phyloP scores from a whole-genome alignment of 176 grass and related monocot species.

The Metroxylon sagu region DNA sequence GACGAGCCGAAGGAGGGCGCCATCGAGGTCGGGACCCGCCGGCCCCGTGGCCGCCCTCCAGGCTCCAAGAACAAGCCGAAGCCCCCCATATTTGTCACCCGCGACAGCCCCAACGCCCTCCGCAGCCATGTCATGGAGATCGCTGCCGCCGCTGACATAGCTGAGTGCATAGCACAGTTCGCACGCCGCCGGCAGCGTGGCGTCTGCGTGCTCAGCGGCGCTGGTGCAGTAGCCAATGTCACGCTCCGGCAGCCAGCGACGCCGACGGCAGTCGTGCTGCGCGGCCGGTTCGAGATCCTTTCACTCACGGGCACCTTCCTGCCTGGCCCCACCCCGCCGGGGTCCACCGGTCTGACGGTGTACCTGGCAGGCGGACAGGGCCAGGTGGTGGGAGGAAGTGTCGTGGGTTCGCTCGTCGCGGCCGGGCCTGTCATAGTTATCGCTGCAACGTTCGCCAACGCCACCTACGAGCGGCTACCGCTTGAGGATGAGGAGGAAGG shows the following conservation, averaged over 20 bases:
- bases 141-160: constrained; percentile 4
- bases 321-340: constrained; percentile 5
- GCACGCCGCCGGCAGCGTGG: constrained; percentile 20
- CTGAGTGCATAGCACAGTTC: constrained; percentile 13
- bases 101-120: constrained; percentile 19
- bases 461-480: constrained; percentile 22
- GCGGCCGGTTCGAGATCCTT: constrained; percentile 18
- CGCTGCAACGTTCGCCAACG: constrained; percentile 13
- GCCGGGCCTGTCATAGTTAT: constrained; percentile 10
- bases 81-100: constrained; percentile 16
- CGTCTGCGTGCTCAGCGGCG: constrained; percentile 18
- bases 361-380: constrained; percentile 17
- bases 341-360: constrained; percentile 10
- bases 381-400: constrained; percentile 16
- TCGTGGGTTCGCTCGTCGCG: constrained; percentile 6
- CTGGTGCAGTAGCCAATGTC: constrained; percentile 13
- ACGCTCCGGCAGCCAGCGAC: constrained; percentile 13
- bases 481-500: constrained; percentile 5
- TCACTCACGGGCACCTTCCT: constrained; percentile 14
- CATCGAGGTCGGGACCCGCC: not conserved
- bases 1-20: constrained; percentile 7
- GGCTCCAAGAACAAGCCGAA: constrained; percentile 20
- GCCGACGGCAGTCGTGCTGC: constrained; percentile 7
- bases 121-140: constrained; percentile 22
- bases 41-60: constrained; percentile 5